Conservation (phyloP, 768 basidiomycete genomes). For the Russula vinacea region DNA sequence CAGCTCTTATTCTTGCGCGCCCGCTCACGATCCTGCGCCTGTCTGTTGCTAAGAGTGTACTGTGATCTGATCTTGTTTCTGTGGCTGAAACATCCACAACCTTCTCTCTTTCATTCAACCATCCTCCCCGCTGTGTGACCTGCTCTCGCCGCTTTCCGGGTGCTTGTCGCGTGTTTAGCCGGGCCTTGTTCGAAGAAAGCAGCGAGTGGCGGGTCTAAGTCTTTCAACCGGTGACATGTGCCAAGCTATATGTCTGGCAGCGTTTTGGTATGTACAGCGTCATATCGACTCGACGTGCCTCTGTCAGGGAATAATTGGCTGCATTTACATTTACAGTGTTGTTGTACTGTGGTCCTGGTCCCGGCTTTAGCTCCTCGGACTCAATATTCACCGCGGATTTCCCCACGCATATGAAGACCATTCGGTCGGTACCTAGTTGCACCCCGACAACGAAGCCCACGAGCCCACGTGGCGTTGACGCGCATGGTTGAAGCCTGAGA, state of each 20-base stretch:
- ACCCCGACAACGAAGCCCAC: background rate
- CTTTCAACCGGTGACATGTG: background rate
- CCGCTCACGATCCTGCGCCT: background rate
- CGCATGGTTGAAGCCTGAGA: background rate
- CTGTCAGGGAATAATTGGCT: background rate
- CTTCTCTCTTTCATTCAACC: background rate
- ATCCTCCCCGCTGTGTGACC: background rate
- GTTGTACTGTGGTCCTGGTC: background rate
- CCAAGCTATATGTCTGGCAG: too few species aligned
- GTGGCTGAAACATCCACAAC: constrained; percentile 15
- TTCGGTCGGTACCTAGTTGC: background rate
- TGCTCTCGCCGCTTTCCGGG: background rate
- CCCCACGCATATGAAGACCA: background rate
- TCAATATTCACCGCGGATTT: background rate
- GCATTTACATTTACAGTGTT: background rate
- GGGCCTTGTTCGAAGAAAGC: background rate
- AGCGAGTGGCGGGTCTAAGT: too few species aligned
- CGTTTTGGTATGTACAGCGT: background rate
- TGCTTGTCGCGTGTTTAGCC: background rate
- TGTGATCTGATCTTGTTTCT: background rate
- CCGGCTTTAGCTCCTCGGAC: background rate
- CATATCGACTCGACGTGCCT: background rate
- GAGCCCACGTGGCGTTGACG: background rate
- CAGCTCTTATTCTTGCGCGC: background rate
- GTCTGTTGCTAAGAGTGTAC: background rate